These are phyloP conservation scores for Botryosphaeria dothidea DNA, from an alignment of 2,329 filamentous ascomycete species.

Conservation along the genomic window DNA sequence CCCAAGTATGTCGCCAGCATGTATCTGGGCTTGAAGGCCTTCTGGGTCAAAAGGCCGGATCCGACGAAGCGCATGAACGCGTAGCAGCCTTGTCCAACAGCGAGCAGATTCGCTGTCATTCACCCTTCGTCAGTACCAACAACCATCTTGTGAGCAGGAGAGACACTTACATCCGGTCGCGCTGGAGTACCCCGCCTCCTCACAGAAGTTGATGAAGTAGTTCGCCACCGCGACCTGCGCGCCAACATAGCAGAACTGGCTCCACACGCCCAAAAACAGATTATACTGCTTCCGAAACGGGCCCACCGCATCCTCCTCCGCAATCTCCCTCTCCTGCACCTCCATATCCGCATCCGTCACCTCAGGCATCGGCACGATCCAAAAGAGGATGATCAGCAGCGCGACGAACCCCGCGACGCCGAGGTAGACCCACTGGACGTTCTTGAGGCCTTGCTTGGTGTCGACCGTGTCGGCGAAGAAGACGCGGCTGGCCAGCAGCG, in stretches of 20 bases:
- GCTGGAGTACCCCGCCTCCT: conserved; percentile 22
- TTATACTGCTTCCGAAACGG: conserved; percentile 26
- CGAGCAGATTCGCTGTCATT: conserved; percentile 23
- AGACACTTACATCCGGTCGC: conserved; percentile 20
- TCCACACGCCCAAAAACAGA: conserved; percentile 14
- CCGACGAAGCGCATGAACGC: conserved; percentile 27
- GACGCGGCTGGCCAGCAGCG: conserved; percentile 59
- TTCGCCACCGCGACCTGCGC: conserved; percentile 17
- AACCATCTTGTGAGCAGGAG: no score
- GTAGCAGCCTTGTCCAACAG: conserved; percentile 24
- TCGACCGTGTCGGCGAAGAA: conserved; percentile 47
- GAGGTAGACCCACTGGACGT: conserved; percentile 59
- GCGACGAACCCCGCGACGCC: conserved; percentile 63
- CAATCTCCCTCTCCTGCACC: conserved; percentile 16
- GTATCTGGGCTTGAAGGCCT: conserved; percentile 20
- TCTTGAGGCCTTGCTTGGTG: conserved; percentile 49
- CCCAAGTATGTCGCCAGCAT: conserved; percentile 24
- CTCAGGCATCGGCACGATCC: conserved; percentile 63
- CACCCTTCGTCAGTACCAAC: background rate
- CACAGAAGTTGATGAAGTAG: conserved; percentile 23
- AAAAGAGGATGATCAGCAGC: conserved; percentile 59
- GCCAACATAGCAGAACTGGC: conserved; percentile 12
- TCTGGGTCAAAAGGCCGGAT: conserved; percentile 22
- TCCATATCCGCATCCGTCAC: conserved; percentile 63
- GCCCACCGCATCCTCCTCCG: background rate